Base-by-base conservation (phyloP, 108 stramenopile genomes). In the Fragilaria crotonensis region DNA sequence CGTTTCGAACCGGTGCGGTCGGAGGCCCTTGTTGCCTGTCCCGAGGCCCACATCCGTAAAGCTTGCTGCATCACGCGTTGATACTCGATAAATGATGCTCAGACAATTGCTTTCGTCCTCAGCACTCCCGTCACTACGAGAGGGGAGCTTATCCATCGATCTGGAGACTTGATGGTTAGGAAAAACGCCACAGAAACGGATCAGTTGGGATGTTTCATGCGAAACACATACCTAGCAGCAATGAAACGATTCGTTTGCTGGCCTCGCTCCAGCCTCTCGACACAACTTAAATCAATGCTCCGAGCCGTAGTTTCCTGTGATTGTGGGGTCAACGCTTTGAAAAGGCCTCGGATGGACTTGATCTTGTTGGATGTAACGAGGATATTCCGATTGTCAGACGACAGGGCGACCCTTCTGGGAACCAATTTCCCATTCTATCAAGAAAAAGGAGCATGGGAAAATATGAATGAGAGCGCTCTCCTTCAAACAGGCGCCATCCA, bases 371-470 rank as follows among this genome's bases (percentile, higher is more conserved):
- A 66, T 0, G 82, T 86, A 27, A 90, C 75, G 4, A 90, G 59
- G 19, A 70, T 62, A 19, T n/a, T 2, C 18, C 84, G 79, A 63
- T 84, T 63, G 57, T 86, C 73, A 25, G 72, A 60, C 11, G 81
- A 68, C 45, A 90, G 66, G 7, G 72, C 80, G 44, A 90, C 36
- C 5, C 83, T 75, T 55, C 88, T 82, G 11, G 71, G 54, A 70
- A 85, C 81, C 46, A 80, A 66, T 62, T 89, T 89, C 1, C 83
- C 83, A n/a, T n/a, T n/a, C n/a, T n/a, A n/a, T n/a, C n/a, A n/a
- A n/a, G n/a, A n/a, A n/a, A n/a, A n/a, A 57, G 58, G 19, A 25
- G 11, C 0, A 30, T 44, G 14, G 18, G 49, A 59, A 30, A 50
- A 52, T 36, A 25, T 56, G 7, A 48, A 62, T 48, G 36, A 46